A percentile compares a stretch with the other conserved stretches of the same genome.
Evolutionary conservation across 1,284 basidiomycete genomes (phyloP).

Genomic region (Leccinum huronense): DNA sequence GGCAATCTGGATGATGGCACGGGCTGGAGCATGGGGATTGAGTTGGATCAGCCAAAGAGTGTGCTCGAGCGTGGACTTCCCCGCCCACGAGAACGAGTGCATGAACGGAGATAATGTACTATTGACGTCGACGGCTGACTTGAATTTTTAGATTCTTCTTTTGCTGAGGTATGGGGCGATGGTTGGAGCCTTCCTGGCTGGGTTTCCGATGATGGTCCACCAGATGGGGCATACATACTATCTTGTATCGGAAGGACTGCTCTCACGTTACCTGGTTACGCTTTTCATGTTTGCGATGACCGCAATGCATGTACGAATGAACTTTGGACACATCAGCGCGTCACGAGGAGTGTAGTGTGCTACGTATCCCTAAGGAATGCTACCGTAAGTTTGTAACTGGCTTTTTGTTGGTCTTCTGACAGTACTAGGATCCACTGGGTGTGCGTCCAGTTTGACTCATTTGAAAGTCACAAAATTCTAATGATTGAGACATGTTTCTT

Average conservation of each 20-base stretch:
- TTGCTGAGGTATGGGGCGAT: neutral
- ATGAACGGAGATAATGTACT: constrained; percentile 15
- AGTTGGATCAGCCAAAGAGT: constrained; percentile 37
- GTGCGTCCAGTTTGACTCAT: neutral
- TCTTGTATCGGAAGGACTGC: neutral
- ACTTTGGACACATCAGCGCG: neutral
- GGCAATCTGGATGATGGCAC: constrained; percentile 63
- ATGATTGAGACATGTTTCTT: too few species aligned
- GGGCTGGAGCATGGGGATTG: constrained; percentile 57
- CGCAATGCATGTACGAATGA: constrained; percentile 17
- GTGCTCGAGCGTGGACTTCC: constrained; percentile 12
- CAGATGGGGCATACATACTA: neutral
- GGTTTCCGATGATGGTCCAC: neutral
- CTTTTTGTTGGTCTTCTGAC: neutral
- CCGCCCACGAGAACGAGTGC: constrained; percentile 2
- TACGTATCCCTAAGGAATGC: neutral
- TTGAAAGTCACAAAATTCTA: neutral
- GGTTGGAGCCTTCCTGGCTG: neutral
- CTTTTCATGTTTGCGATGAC: constrained; percentile 16
- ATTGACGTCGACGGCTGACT: constrained; percentile 15
- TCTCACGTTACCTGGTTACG: constrained; percentile 6
- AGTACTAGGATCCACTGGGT: neutral
- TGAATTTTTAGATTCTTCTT: constrained; percentile 15
- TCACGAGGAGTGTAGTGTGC: neutral
- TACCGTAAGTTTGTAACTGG: neutral